Evolutionary conservation across 305 asterid genomes (phyloP).

Genomic region (Solanum aculeatissimum): DNA sequence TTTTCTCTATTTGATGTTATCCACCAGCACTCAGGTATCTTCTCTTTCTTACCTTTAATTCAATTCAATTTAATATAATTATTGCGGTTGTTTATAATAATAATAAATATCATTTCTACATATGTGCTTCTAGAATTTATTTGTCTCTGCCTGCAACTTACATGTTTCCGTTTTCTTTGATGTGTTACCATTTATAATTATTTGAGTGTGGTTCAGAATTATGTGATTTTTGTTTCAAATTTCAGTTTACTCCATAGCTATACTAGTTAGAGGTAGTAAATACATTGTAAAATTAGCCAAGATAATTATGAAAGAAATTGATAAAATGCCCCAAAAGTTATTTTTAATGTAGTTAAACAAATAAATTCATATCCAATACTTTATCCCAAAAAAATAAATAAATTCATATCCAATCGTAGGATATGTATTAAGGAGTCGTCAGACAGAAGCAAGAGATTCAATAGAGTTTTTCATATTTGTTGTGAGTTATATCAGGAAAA

Average conservation of each 20-base stretch:
- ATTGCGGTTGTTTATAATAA: not conserved
- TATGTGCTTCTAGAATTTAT: not conserved
- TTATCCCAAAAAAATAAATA: too few species aligned
- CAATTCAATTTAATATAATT: not conserved
- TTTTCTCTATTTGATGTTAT: constrained; percentile 50
- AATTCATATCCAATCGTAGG: not conserved
- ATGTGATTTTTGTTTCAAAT: not conserved
- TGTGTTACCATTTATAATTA: too few species aligned
- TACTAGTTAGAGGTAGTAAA: not conserved
- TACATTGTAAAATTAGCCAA: too few species aligned
- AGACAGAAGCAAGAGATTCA: not conserved
- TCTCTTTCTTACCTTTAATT: constrained; percentile 2
- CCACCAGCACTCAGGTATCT: constrained; percentile 19
- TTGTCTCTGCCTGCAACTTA: not conserved
- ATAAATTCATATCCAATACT: not conserved
- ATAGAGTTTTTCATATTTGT: not conserved
- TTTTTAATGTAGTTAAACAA: not conserved
- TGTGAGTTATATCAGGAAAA: not conserved
- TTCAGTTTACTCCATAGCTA: not conserved
- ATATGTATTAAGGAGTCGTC: not conserved
- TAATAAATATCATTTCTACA: not conserved
- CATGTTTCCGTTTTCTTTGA: not conserved
- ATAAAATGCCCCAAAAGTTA: not conserved
- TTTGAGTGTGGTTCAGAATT: not conserved
- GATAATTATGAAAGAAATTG: too few species aligned